Percentiles rank a stretch among this genome's conserved stretches.
Conservation (phyloP, 1,284 basidiomycete genomes). For the Mixia osmundae region DNA sequence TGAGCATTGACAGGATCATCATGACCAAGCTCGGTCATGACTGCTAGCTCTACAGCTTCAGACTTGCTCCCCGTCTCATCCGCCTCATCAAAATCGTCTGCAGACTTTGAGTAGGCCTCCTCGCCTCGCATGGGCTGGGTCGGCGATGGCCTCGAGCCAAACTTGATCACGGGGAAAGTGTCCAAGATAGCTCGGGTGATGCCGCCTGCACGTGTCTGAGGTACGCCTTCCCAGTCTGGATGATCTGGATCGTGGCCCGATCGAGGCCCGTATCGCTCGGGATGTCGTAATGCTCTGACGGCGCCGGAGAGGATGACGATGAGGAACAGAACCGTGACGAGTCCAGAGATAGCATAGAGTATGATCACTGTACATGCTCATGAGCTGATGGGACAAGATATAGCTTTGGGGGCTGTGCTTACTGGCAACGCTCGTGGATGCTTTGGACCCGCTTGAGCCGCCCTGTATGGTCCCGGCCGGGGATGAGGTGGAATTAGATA, state of each 20-base stretch:
- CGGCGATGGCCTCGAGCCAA: constrained; percentile 25
- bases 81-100: no score
- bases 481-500: neutral
- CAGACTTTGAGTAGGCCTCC: no score
- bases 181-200: constrained; percentile 72
- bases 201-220: constrained; percentile 48
- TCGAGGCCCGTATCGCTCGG: constrained; percentile 70
- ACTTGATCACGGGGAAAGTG: constrained; percentile 80
- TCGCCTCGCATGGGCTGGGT: no score
- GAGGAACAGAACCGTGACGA: constrained; percentile 52
- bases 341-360: constrained; percentile 34
- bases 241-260: constrained; percentile 13
- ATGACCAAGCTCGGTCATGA: neutral
- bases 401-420: neutral
- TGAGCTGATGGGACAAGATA: no score
- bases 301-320: constrained; percentile 54
- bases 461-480: neutral
- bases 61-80: no score
- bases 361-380: constrained; percentile 46
- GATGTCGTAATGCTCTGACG: constrained; percentile 55
- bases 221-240: constrained; percentile 23
- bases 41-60: neutral
- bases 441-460: constrained; percentile 1
- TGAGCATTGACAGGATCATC: neutral
- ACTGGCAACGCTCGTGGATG: neutral